Percentiles rank a stretch among this genome's conserved stretches.
These are phyloP conservation scores for Coccomyxa sp. DNA, from an alignment of 139 green algal species.

Conservation along the genomic window DNA sequence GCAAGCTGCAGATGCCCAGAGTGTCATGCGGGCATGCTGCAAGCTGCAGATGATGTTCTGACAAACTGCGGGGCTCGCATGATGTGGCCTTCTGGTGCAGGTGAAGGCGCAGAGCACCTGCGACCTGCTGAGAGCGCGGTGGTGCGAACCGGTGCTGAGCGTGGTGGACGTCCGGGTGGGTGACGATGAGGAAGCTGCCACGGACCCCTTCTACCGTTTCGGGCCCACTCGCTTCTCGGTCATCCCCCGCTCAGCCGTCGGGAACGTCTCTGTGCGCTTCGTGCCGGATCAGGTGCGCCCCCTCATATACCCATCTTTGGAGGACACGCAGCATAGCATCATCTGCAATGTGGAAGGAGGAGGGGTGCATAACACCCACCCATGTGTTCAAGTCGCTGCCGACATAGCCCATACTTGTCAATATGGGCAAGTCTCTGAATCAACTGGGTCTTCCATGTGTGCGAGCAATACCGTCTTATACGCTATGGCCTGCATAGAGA, in stretches of 20 bases:
- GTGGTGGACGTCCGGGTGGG: conserved; percentile 81
- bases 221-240: conserved; percentile 91
- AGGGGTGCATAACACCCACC: no score
- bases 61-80: not conserved
- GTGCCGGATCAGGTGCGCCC: conserved; percentile 60
- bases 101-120: conserved; percentile 2
- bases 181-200: conserved; percentile 23
- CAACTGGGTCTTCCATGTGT: no score
- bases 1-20: no score
- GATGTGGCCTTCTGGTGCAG: not conserved
- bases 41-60: not conserved
- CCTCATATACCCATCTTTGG: no score
- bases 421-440: no score
- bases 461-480: no score
- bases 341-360: no score
- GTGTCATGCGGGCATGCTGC: no score
- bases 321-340: no score
- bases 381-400: no score
- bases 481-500: no score
- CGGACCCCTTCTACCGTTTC: conserved; percentile 60
- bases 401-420: no score
- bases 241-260: conserved; percentile 77
- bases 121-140: conserved; percentile 80
- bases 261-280: conserved; percentile 72
- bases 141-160: conserved; percentile 81